Conservation (phyloP, 305 asterid genomes). For the Solanum chacoense region DNA sequence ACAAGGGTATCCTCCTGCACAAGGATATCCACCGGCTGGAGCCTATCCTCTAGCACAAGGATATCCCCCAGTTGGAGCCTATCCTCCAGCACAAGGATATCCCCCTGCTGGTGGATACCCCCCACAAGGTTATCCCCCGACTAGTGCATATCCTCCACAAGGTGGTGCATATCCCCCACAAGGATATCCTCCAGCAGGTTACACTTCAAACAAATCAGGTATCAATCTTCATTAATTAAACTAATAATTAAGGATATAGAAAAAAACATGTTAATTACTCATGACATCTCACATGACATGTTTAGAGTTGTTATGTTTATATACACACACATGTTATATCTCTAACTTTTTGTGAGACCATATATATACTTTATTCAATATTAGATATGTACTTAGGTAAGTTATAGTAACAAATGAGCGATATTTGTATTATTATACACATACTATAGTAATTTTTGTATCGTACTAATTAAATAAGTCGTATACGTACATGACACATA, state of each 20-base stretch:
- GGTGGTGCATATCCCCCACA: neutral
- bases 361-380: neutral
- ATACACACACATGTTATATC: neutral
- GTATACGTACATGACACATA: neutral
- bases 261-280: neutral
- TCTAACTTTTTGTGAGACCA: neutral
- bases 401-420: neutral
- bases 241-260: neutral
- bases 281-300: neutral
- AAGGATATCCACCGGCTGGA: slow-evolving; percentile 41
- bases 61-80: neutral
- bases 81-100: neutral
- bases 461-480: neutral
- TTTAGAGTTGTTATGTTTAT: neutral
- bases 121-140: neutral
- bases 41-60: slow-evolving; percentile 31
- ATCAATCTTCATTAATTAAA: neutral
- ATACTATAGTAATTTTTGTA: neutral
- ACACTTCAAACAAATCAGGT: neutral
- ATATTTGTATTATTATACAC: neutral
- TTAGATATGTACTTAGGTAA: neutral
- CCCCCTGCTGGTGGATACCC: neutral
- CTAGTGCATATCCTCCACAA: neutral
- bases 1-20: slow-evolving; percentile 28
- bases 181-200: neutral